Percentiles rank a stretch among this genome's conserved stretches.
Conservation (phyloP, 2,329 filamentous ascomycete genomes). For the Onygena corvina region DNA sequence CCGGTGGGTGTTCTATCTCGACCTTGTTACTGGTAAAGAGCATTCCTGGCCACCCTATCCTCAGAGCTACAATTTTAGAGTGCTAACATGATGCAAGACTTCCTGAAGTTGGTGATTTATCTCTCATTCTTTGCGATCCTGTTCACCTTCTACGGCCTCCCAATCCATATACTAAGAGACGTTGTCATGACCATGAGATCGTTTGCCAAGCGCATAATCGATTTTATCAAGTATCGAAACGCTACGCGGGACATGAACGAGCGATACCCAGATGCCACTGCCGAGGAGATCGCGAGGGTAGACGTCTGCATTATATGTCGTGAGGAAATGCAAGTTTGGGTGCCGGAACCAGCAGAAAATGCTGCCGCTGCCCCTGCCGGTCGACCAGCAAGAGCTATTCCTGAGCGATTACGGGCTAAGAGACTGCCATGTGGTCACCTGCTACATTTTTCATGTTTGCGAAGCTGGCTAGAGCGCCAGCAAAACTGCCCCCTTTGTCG, state of each 20-base stretch:
- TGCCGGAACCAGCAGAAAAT: constrained; percentile 36
- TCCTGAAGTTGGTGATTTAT: constrained; percentile 82
- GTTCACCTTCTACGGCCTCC: constrained; percentile 84
- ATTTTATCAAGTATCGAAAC: constrained; percentile 78
- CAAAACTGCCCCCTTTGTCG: constrained; percentile 95
- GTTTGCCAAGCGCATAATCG: constrained; percentile 77
- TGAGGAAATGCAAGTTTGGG: constrained; percentile 85
- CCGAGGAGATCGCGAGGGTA: constrained; percentile 70
- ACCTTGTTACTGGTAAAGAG: constrained; percentile 63
- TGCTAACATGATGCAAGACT: constrained; percentile 46
- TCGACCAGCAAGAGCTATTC: constrained; percentile 37
- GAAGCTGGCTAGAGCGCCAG: constrained; percentile 93
- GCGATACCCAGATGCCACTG: constrained; percentile 77
- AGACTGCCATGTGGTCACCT: constrained; percentile 95
- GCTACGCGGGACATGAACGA: constrained; percentile 90
- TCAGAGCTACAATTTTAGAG: neutral
- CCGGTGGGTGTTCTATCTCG: constrained; percentile 78
- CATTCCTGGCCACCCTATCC: neutral
- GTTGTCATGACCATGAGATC: constrained; percentile 88
- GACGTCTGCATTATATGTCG: constrained; percentile 96
- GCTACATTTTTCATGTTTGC: constrained; percentile 82
- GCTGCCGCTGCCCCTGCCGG: constrained; percentile 21
- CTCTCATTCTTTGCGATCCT: constrained; percentile 86
- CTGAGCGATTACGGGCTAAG: constrained; percentile 79
- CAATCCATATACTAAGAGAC: constrained; percentile 92